Percentiles rank a stretch among this genome's conserved stretches.
phyloP scores from a whole-genome alignment of 768 basidiomycete species.

The Gloeophyllum trabeum region DNA sequence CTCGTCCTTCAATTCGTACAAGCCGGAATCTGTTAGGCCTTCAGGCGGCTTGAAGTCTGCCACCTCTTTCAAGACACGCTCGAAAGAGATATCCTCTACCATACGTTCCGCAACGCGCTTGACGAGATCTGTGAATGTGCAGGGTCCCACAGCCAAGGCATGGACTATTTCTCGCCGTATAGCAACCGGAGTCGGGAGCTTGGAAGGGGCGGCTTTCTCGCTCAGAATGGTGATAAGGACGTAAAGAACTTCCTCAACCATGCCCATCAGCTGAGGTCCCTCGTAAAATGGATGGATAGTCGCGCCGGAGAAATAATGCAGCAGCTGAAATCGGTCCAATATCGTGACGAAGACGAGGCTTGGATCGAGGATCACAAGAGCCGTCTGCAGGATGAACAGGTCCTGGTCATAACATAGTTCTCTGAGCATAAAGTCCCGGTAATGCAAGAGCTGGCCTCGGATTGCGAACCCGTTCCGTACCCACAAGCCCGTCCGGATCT shows the following conservation, averaged over 20 bases:
- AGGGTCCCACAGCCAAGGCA: conserved; percentile 78
- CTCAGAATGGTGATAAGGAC: conserved; percentile 80
- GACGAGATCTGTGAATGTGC: conserved; percentile 82
- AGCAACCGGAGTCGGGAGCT: conserved; percentile 48
- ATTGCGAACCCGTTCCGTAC: conserved; percentile 96
- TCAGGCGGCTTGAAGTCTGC: conserved; percentile 79
- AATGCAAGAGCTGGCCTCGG: conserved; percentile 89
- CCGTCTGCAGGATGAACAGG: conserved; percentile 80
- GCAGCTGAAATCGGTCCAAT: conserved; percentile 81
- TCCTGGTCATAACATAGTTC: conserved; percentile 97
- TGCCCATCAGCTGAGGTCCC: conserved; percentile 56
- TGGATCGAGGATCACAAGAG: conserved; percentile 70
- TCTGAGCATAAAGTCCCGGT: conserved; percentile 90
- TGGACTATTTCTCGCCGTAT: conserved; percentile 85
- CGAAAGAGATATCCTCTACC: conserved; percentile 75
- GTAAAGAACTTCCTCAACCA: conserved; percentile 89
- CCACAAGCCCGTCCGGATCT: conserved; percentile 93
- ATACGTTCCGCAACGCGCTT: conserved; percentile 87
- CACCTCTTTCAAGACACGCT: conserved; percentile 65
- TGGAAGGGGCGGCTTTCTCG: conserved; percentile 67
- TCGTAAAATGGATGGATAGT: conserved; percentile 55
- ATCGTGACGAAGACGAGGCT: conserved; percentile 73
- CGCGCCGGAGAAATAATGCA: conserved; percentile 66
- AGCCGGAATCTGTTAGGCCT: conserved; percentile 62
- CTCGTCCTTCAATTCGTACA: conserved; percentile 84